Evolutionary conservation across 805 yeast species (phyloP), one percentile per base, ranked within the genome.

Genomic region (Starmerella sp.): DNA sequence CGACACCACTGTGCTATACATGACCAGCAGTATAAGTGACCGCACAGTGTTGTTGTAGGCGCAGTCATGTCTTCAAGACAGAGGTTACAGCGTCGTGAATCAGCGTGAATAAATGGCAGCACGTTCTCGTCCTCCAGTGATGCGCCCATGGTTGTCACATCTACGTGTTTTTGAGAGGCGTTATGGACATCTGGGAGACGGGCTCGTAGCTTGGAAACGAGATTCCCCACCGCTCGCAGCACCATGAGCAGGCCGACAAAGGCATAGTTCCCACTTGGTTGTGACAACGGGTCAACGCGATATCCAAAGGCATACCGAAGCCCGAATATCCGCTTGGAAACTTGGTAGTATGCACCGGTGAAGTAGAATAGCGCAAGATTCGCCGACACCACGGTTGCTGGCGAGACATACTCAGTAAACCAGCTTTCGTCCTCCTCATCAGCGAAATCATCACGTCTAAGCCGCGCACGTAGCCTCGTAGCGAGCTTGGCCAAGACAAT

Each of bases 21-120:
- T 6, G 73, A 75, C 97, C 97, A 91, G 69, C 98, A 91, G 67
- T 86, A 91, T 14, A 87, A 55, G 67, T 91, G 98, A 0, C 97
- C 98, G 69, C 98, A 91, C 5, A 82, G 78, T 0, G 95, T 88
- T 57, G 86, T 79, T 0, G 95, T 74, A 5, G 98, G 97, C 58
- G 86, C 79, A 1, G 71, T 74, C 93, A 91, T 86, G 14, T 77
- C 74, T 8, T 85, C 82, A 29, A 91, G 74, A 66, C 98, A 91
- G 22, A 93, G 74, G 77, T 89, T 84, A 66, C 98, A 91, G 43
- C 77, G 75, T 52, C 97, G 75, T 0, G 95, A 81, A 30, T 71
- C 68, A 55, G 75, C 81, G 0, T 90, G 84, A 9, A 91, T 79
- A 65, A 80, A 90, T 5, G 86, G 82, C 51, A 90, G 71, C 6